A percentile compares a stretch with the other conserved stretches of the same genome.
These are phyloP conservation scores for Alternaria triticina DNA, from an alignment of 2,329 filamentous ascomycete species.

Conservation along the genomic window DNA sequence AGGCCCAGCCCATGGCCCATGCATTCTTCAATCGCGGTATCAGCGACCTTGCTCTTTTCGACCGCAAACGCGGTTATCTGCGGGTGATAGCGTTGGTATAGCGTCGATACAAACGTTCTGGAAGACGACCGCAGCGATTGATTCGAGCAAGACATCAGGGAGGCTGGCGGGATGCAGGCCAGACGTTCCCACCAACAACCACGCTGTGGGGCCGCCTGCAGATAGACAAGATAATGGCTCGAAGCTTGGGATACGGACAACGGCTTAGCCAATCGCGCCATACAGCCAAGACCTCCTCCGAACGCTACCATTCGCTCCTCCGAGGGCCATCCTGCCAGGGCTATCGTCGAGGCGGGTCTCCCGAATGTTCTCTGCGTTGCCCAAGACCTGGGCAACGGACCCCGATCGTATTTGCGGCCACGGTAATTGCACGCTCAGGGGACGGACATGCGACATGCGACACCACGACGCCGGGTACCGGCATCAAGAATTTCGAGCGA, in stretches of 20 bases:
- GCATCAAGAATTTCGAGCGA: not conserved
- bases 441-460: not conserved
- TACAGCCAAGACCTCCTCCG: not conserved
- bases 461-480: not conserved
- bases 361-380: not conserved
- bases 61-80: slow-evolving; percentile 5
- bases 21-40: not conserved
- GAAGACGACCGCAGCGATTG: not conserved
- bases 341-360: not conserved
- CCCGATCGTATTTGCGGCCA: not conserved
- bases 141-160: not conserved
- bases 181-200: slow-evolving; percentile 4
- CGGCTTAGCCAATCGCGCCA: slow-evolving; percentile 6
- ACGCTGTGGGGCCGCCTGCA: slow-evolving; percentile 3
- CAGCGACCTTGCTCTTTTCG: slow-evolving; percentile 4
- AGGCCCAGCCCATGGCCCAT: not conserved
- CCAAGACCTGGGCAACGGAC: slow-evolving; percentile 5
- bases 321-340: not conserved
- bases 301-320: slow-evolving; percentile 2
- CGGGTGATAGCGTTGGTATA: not conserved
- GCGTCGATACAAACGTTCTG: not conserved
- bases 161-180: not conserved
- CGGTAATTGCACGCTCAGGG: not conserved
- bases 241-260: slow-evolving; percentile 9
- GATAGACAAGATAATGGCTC: slow-evolving; percentile 8